phyloP scores from a whole-genome alignment of 495 filamentous ascomycete species.

The Penicillium mononematosum region DNA sequence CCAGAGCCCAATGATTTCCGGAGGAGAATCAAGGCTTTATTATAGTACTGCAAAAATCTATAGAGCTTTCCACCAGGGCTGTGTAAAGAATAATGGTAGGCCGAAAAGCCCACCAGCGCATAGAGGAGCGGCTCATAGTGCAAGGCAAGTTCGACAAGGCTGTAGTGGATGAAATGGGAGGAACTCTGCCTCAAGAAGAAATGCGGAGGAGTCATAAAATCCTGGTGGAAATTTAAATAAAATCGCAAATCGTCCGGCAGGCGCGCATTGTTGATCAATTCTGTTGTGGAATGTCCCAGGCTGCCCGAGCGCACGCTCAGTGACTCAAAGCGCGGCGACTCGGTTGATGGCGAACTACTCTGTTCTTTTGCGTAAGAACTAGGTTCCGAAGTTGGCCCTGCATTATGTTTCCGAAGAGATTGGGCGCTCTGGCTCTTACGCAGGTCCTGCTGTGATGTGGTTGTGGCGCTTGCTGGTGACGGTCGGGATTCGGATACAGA shows the following conservation, averaged over 20 bases:
- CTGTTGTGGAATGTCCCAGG: conserved; percentile 31
- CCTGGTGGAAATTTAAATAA: conserved; percentile 74
- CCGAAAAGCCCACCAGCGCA: conserved; percentile 86
- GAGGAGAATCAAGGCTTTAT: conserved; percentile 75
- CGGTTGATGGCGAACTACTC: conserved; percentile 47
- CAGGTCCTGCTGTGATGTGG: conserved; percentile 24
- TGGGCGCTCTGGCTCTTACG: conserved; percentile 37
- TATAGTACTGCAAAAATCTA: conserved; percentile 86
- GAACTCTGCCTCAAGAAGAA: conserved; percentile 71
- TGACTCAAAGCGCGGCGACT: conserved; percentile 39
- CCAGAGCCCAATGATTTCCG: conserved; percentile 67
- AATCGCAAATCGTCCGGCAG: conserved; percentile 68
- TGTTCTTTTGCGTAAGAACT: conserved; percentile 35
- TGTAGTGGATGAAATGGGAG: conserved; percentile 68
- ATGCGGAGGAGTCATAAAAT: conserved; percentile 73
- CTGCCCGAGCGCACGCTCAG: conserved; percentile 36
- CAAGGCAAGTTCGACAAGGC: conserved; percentile 67
- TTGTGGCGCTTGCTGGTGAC: conserved; percentile 28
- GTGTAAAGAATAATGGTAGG: conserved; percentile 77
- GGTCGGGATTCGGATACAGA: conserved; percentile 28
- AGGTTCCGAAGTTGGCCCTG: conserved; percentile 32
- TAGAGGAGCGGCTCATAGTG: conserved; percentile 81
- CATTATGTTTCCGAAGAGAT: conserved; percentile 43
- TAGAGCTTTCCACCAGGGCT: conserved; percentile 68
- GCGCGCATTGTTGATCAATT: conserved; percentile 39